Percentiles rank a stretch among this genome's conserved stretches.
These are phyloP conservation scores for Coelastrella sp. DNA, from an alignment of 139 green algal genomes.

Conservation along the genomic window DNA sequence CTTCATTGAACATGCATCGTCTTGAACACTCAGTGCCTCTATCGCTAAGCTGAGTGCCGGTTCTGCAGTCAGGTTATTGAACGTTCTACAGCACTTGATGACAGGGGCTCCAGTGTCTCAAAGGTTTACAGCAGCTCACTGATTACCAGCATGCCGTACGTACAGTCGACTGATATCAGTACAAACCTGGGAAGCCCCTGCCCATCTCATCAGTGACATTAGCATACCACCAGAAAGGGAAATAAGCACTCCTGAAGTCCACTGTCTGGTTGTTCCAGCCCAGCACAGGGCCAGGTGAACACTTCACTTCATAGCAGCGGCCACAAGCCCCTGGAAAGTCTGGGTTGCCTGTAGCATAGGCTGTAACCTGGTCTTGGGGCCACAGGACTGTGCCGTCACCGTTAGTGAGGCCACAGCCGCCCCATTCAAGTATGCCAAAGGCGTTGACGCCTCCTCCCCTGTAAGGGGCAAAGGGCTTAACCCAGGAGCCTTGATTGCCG, in stretches of 20 bases:
- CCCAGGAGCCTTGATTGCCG: constrained; percentile 37
- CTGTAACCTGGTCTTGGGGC: constrained; percentile 3
- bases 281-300: constrained; percentile 18
- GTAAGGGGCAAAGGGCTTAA: constrained; percentile 25
- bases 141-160: too few species aligned
- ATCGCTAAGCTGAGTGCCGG: too few species aligned
- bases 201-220: constrained; percentile 39
- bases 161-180: too few species aligned
- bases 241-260: constrained; percentile 19
- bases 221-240: constrained; percentile 30
- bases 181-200: constrained; percentile 40
- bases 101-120: too few species aligned
- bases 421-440: constrained; percentile 33
- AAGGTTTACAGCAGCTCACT: too few species aligned
- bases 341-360: constrained; percentile 35
- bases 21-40: too few species aligned
- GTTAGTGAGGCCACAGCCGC: constrained; percentile 44
- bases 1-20: too few species aligned
- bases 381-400: constrained; percentile 42
- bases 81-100: too few species aligned
- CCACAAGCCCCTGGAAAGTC: constrained; percentile 41
- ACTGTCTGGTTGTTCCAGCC: constrained; percentile 37
- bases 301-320: constrained; percentile 47
- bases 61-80: too few species aligned
- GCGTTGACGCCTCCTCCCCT: constrained; percentile 27